Evolutionary conservation across 2,329 filamentous ascomycete species (phyloP), one percentile per base, ranked within the genome.

Genomic region (Pseudogymnoascus sp.): DNA sequence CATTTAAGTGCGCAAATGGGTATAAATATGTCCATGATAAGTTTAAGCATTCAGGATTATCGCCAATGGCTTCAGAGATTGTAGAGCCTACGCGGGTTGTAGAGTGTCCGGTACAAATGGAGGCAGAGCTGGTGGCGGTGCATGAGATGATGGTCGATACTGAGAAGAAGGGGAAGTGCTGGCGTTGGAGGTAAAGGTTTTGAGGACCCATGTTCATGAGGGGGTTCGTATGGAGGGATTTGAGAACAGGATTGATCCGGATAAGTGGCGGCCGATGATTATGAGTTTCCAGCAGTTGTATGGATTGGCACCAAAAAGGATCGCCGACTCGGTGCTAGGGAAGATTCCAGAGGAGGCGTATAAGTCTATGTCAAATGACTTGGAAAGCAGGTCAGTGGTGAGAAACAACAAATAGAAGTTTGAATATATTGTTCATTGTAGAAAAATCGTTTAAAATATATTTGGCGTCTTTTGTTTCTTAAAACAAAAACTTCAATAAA

Each of bases 271-370:
- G 61, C 77, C 78, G 2, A 69, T 79, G 68, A 76, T 80, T 47
- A 79, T 78, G 76, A 73, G 67, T 56, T 80, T 79, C 64, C 76
- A 77, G 66, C 72, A 79, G 62, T 68, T 78, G 6, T 79, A 79
- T 65, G 78, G 76, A 0, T 67, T 76, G 64, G 67, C 62, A n/a
- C 64, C 65, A 61, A 69, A 64, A 31, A 75, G 73, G 61, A 56
- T 70, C 14, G 67, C 40, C 2, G 44, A 65, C 16, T 70, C 67
- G 8, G 63, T 61, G 13, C 62, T 74, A 40, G 70, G 67, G 13
- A 63, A 63, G 63, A 70, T 76, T 62, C 35, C 67, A 5, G 75
- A 76, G 62, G 73, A 76, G 67, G 62, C 68, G 44, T 76, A 74
- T n/a, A 67, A 68, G 62, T 50, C 61, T n/a, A 38, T 65, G 29